These are phyloP conservation scores for Anisodus tanguticus DNA, from an alignment of 257 asterid genomes.

Conservation along the genomic window DNA sequence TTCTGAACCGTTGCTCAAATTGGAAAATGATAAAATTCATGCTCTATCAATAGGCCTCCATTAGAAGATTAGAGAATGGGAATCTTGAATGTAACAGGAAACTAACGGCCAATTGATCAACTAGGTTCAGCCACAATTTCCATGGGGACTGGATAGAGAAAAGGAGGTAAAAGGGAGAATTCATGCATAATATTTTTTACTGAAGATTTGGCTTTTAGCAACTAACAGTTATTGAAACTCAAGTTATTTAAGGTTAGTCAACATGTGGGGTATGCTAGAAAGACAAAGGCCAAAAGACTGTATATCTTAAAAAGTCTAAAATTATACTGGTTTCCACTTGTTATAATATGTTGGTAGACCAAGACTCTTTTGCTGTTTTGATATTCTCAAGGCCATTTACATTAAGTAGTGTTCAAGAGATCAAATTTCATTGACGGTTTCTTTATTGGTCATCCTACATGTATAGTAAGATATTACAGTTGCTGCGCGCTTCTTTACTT, in stretches of 20 bases:
- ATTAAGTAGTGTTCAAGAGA: not conserved
- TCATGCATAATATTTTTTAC: not conserved
- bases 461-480: not conserved
- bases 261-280: too few relatives aligned
- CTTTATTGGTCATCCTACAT: not conserved
- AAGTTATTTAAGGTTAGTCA: too few relatives aligned
- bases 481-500: not conserved
- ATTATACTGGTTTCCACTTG: not conserved
- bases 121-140: not conserved
- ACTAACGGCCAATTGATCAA: not conserved
- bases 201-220: too few relatives aligned
- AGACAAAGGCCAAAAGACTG: not conserved
- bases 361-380: not conserved
- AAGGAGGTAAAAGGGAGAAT: not conserved
- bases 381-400: not conserved
- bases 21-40: not conserved
- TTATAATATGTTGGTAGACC: not conserved
- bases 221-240: too few relatives aligned
- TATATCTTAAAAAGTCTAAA: not conserved
- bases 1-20: slow-evolving; percentile 3
- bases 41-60: not conserved
- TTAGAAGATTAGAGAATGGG: not conserved
- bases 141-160: not conserved
- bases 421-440: not conserved
- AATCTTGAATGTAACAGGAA: slow-evolving; percentile 1